Evolutionary conservation across 1,139 yeast genomes (phyloP).

Genomic region (Nakaseomyces uthaithaninus): DNA sequence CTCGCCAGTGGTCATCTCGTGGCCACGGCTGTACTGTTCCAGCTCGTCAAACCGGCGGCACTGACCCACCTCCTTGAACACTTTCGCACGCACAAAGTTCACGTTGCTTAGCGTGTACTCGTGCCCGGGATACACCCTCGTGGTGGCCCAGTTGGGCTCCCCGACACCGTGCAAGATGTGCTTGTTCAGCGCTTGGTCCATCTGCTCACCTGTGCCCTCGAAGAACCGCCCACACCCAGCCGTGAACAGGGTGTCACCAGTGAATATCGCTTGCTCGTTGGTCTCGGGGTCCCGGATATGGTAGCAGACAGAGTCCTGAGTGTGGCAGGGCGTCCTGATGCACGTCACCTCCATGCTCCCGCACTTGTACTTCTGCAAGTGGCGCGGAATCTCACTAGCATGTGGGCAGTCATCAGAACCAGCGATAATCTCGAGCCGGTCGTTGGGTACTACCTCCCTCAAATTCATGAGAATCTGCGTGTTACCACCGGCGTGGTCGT

Average conservation of each 20-base stretch:
- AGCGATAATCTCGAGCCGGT: slow-evolving; percentile 57
- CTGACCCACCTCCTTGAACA: slow-evolving; percentile 40
- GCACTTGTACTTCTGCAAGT: slow-evolving; percentile 31
- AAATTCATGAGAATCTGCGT: slow-evolving; percentile 15
- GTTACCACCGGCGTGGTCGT: slow-evolving; percentile 93
- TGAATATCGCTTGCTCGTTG: slow-evolving; percentile 66
- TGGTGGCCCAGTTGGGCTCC: slow-evolving; percentile 22
- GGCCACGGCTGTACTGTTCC: slow-evolving; percentile 40
- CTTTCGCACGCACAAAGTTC: slow-evolving; percentile 55
- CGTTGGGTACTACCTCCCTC: slow-evolving; percentile 32
- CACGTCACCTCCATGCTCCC: slow-evolving; percentile 62
- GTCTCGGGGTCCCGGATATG: slow-evolving; percentile 56
- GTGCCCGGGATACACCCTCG: slow-evolving; percentile 78
- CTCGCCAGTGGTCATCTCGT: slow-evolving; percentile 74
- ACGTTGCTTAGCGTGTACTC: slow-evolving; percentile 85
- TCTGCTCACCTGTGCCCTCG: slow-evolving; percentile 78
- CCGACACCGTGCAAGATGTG: slow-evolving; percentile 54
- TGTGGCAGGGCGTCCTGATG: slow-evolving; percentile 94
- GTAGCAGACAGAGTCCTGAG: slow-evolving; percentile 91
- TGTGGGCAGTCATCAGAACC: slow-evolving; percentile 43
- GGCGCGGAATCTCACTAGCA: slow-evolving; percentile 29
- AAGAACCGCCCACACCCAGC: slow-evolving; percentile 97
- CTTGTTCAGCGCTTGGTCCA: slow-evolving; percentile 61
- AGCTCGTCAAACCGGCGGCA: slow-evolving; percentile 48
- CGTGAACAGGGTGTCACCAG: slow-evolving; percentile 90